Percentiles rank a stretch among this genome's conserved stretches.
phyloP scores from a whole-genome alignment of 1,284 basidiomycete genomes.

The Cryptococcus maquisensis region DNA sequence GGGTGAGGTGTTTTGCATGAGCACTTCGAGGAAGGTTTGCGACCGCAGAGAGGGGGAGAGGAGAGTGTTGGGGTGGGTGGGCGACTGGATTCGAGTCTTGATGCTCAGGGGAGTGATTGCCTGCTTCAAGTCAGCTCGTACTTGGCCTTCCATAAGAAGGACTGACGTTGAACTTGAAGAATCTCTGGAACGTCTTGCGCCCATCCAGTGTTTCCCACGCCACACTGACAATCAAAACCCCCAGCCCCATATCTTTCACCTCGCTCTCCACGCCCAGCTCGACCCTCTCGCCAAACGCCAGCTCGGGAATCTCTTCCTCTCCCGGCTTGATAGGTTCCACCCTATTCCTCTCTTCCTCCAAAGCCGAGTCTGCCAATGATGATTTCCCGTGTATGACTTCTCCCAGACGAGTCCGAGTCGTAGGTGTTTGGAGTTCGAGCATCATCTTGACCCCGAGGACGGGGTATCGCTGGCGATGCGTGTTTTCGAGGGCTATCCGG shows the following conservation, averaged over 20 bases:
- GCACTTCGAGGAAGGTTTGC: constrained; percentile 78
- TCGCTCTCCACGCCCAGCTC: constrained; percentile 32
- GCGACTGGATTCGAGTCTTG: constrained; percentile 77
- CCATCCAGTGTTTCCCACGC: constrained; percentile 56
- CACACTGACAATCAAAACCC: constrained; percentile 39
- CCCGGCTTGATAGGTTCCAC: constrained; percentile 1
- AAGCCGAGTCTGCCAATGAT: neutral
- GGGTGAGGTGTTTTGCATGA: constrained; percentile 73
- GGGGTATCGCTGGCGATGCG: constrained; percentile 3
- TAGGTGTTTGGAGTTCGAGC: constrained; percentile 39
- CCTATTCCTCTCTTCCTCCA: constrained; percentile 2
- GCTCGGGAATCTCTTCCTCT: constrained; percentile 15
- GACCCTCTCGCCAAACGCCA: constrained; percentile 24
- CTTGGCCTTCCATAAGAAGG: neutral
- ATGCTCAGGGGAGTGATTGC: constrained; percentile 82
- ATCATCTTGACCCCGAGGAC: constrained; percentile 43
- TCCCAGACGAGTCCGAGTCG: constrained; percentile 33
- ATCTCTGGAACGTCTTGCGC: constrained; percentile 72
- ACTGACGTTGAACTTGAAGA: constrained; percentile 81
- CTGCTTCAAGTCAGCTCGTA: constrained; percentile 48
- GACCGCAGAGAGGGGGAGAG: constrained; percentile 61
- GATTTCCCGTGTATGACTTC: constrained; percentile 33
- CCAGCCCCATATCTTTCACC: constrained; percentile 42
- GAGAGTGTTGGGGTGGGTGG: constrained; percentile 65
- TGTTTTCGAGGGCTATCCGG: constrained; percentile 28